Conservation (phyloP, 2,329 filamentous ascomycete species). For the Exophiala aquamarina region DNA sequence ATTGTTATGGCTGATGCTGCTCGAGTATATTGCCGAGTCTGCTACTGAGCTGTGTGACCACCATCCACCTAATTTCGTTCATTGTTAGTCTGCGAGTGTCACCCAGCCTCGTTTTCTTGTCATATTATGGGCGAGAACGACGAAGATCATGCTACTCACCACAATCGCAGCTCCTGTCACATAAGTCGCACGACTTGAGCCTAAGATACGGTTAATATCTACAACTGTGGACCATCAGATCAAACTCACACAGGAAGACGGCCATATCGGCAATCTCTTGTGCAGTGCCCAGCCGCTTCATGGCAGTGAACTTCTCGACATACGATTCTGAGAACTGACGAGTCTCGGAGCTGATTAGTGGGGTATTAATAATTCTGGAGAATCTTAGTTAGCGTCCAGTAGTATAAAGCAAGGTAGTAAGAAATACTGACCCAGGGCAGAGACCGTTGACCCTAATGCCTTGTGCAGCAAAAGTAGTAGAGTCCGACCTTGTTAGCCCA, state of each 20-base stretch:
- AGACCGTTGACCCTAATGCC: conserved; percentile 64
- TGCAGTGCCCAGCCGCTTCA: conserved; percentile 50
- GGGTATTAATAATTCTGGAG: too few relatives aligned
- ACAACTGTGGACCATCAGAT: too few relatives aligned
- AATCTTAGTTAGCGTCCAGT: too few relatives aligned
- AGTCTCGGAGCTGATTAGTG: too few relatives aligned
- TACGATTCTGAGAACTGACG: too few relatives aligned
- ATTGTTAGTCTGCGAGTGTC: too few relatives aligned
- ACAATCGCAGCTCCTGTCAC: conserved; percentile 60
- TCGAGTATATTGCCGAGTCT: too few relatives aligned
- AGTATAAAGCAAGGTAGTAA: too few relatives aligned
- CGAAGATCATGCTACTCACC: conserved; percentile 31
- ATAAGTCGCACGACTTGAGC: conserved; percentile 52
- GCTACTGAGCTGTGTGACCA: neutral
- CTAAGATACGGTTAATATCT: too few relatives aligned
- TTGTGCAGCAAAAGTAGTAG: conserved; percentile 75
- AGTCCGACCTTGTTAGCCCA: conserved; percentile 49
- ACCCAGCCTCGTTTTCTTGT: too few relatives aligned
- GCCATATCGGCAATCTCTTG: conserved; percentile 61
- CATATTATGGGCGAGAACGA: neutral
- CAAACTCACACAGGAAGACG: conserved; percentile 65
- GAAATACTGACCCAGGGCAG: conserved; percentile 53
- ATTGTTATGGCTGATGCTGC: too few relatives aligned
- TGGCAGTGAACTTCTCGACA: conserved; percentile 48
- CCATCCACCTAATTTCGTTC: neutral